Evolutionary conservation across 2,329 filamentous ascomycete genomes (phyloP).

Genomic region (Mariannaea sp.): DNA sequence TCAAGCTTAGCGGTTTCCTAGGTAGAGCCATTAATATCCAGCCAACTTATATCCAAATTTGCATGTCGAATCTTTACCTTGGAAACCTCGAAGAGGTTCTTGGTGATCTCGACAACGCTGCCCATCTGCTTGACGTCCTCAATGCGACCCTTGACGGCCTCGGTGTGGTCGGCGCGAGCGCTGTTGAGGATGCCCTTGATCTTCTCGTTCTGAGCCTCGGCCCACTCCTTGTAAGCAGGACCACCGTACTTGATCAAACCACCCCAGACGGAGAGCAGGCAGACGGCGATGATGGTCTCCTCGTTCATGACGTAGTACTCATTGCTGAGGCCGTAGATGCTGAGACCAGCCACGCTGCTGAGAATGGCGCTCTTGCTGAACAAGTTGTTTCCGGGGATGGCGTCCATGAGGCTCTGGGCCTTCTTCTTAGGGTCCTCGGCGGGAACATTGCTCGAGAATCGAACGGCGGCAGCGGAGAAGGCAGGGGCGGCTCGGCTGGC

Average conservation of each 20-base stretch:
- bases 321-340: slow-evolving; percentile 96
- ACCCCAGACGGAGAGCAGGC: slow-evolving; percentile 89
- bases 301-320: slow-evolving; percentile 99
- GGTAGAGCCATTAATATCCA: slow-evolving; percentile 30
- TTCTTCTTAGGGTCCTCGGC: slow-evolving; percentile 92
- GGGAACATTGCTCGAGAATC: slow-evolving; percentile 77
- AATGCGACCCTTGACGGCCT: slow-evolving; percentile 93
- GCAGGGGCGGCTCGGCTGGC: slow-evolving; percentile 76
- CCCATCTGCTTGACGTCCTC: slow-evolving; percentile 93
- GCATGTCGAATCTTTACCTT: slow-evolving; percentile 69
- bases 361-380: slow-evolving; percentile 97
- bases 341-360: slow-evolving; percentile 87
- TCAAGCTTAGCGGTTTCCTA: slow-evolving; percentile 97
- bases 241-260: slow-evolving; percentile 92
- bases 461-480: slow-evolving; percentile 69
- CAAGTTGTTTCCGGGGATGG: slow-evolving; percentile 88
- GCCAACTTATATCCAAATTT: slow-evolving; percentile 14
- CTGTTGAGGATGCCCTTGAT: slow-evolving; percentile 95
- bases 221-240: slow-evolving; percentile 91
- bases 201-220: slow-evolving; percentile 84
- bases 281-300: slow-evolving; percentile 93
- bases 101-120: slow-evolving; percentile 94
- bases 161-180: slow-evolving; percentile 91
- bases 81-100: slow-evolving; percentile 95
- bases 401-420: slow-evolving; percentile 92